Evolutionary conservation across 495 filamentous ascomycete genomes (phyloP).

Genomic region (Entonaema liquescens): DNA sequence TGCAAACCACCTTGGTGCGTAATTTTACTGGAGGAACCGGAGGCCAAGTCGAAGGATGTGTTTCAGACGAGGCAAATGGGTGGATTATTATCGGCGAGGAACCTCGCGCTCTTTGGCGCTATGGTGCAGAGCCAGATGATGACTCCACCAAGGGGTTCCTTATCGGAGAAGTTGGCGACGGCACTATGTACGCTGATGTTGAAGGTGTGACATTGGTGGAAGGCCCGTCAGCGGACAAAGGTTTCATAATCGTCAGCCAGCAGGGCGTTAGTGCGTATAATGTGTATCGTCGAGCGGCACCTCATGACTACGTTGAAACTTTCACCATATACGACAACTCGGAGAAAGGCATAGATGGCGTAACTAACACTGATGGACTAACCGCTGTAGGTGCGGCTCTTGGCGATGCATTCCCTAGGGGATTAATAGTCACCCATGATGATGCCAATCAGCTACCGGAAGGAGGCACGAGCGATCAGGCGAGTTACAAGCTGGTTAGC

Average conservation of each 20-base stretch:
- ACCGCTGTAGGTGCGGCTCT: constrained; percentile 45
- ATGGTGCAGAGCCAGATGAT: constrained; percentile 47
- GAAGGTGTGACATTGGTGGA: constrained; percentile 50
- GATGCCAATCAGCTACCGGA: constrained; percentile 48
- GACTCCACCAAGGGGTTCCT: constrained; percentile 35
- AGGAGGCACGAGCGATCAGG: constrained; percentile 41
- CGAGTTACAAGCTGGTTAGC: constrained; percentile 47
- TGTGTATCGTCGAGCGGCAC: constrained; percentile 46
- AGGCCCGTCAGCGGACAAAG: constrained; percentile 43
- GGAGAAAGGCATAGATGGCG: constrained; percentile 43
- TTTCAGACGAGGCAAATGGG: constrained; percentile 48
- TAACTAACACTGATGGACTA: constrained; percentile 51
- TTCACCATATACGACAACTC: constrained; percentile 41
- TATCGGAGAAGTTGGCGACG: constrained; percentile 44
- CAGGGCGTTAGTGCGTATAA: constrained; percentile 51
- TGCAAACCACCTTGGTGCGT: constrained; percentile 47
- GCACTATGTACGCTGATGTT: constrained; percentile 46
- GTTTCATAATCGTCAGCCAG: constrained; percentile 49
- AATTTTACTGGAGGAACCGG: constrained; percentile 48
- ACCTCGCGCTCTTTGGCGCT: constrained; percentile 48
- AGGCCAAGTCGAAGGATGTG: constrained; percentile 51
- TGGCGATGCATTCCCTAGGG: constrained; percentile 40
- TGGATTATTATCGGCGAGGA: constrained; percentile 51
- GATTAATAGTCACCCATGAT: constrained; percentile 49
- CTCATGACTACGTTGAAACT: constrained; percentile 46